Conservation (phyloP, 2,329 filamentous ascomycete genomes). For the Colletotrichum sidae region DNA sequence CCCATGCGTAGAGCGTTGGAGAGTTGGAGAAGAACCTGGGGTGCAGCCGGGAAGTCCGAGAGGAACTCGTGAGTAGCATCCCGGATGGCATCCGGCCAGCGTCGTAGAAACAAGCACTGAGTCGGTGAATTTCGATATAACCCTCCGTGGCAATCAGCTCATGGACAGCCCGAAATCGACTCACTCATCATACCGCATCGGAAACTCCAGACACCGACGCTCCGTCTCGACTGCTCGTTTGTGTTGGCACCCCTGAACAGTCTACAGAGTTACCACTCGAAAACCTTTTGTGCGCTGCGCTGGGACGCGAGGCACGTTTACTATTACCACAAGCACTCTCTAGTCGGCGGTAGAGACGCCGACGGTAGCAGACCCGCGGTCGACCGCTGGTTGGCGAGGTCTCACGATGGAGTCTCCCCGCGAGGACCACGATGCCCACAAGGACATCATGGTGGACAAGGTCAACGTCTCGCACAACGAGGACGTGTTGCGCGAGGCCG, state of each 20-base stretch:
- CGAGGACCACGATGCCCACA: slow-evolving; percentile 6
- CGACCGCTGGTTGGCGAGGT: slow-evolving; percentile 3
- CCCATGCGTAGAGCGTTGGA: neutral
- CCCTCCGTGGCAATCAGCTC: slow-evolving; percentile 14
- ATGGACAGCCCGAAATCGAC: neutral
- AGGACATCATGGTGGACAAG: slow-evolving; percentile 19
- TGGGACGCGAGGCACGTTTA: slow-evolving; percentile 18
- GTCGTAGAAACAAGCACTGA: slow-evolving; percentile 7
- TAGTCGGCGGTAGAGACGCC: slow-evolving; percentile 19
- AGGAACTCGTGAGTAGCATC: neutral
- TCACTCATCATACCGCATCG: slow-evolving; percentile 14
- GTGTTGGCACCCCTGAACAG: neutral
- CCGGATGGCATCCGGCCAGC: slow-evolving; percentile 19
- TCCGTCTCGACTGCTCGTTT: slow-evolving; percentile 16
- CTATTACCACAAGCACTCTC: neutral
- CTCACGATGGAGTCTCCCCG: slow-evolving; percentile 21
- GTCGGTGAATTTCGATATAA: slow-evolving; percentile 35
- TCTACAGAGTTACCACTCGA: neutral
- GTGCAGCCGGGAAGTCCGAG: slow-evolving; percentile 33
- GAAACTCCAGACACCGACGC: slow-evolving; percentile 23
- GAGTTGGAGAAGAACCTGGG: slow-evolving; percentile 28
- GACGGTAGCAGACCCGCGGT: slow-evolving; percentile 6
- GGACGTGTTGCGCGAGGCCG: slow-evolving; percentile 29
- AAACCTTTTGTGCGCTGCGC: slow-evolving; percentile 24
- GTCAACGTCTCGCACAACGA: slow-evolving; percentile 26